Evolutionary conservation across 1,139 yeast species (phyloP).

Genomic region (Trichomonascaceae sp.): DNA sequence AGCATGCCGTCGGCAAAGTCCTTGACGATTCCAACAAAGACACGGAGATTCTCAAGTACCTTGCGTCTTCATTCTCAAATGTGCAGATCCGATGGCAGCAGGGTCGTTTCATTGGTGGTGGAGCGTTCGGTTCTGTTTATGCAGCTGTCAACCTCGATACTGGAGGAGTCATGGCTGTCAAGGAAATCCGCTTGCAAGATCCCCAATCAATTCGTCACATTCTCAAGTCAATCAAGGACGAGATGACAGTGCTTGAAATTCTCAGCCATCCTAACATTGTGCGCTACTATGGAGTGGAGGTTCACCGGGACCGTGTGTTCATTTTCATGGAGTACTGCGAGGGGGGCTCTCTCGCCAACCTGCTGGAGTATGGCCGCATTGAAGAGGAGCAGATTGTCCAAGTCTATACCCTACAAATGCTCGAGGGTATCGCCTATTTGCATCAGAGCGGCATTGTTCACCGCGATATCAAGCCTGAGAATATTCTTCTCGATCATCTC

Average conservation of each 20-base stretch:
- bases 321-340: constrained; percentile 97
- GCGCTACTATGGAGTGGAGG: constrained; percentile 93
- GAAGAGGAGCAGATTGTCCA: constrained; percentile 93
- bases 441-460: constrained; percentile 96
- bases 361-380: constrained; percentile 79
- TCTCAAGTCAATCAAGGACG: constrained; percentile 84
- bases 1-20: constrained; percentile 67
- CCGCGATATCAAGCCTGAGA: constrained; percentile 93
- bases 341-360: constrained; percentile 82
- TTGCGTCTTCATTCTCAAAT: constrained; percentile 83
- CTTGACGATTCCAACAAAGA: constrained; percentile 68
- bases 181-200: constrained; percentile 86
- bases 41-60: constrained; percentile 70
- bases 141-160: constrained; percentile 89
- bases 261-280: constrained; percentile 92
- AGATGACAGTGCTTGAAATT: constrained; percentile 93
- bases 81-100: constrained; percentile 96
- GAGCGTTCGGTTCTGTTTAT: constrained; percentile 89
- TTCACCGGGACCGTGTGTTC: constrained; percentile 88
- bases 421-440: constrained; percentile 88
- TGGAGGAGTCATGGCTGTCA: constrained; percentile 94
- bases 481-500: constrained; percentile 76
- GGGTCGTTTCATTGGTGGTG: constrained; percentile 88
- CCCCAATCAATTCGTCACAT: constrained; percentile 74
- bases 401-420: constrained; percentile 80